Evolutionary conservation across 2,329 filamentous ascomycete species (phyloP).

Genomic region (Cladosporium sp.): DNA sequence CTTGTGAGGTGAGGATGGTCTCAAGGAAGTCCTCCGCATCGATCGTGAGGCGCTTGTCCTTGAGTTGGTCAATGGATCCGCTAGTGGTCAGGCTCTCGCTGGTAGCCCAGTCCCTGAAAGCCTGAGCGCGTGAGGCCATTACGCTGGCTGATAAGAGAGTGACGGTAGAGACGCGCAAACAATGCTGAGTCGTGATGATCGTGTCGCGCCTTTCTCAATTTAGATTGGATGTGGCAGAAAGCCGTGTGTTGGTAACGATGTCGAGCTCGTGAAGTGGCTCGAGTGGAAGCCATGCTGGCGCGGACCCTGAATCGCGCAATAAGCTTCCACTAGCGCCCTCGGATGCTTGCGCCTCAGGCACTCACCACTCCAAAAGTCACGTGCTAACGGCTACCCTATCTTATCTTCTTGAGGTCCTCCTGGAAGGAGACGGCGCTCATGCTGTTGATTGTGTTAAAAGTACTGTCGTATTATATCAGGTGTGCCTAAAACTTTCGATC

Average conservation of each 20-base stretch:
- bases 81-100: constrained; percentile 52
- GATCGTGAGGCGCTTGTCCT: constrained; percentile 75
- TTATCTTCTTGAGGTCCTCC: too few relatives aligned
- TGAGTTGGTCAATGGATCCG: constrained; percentile 68
- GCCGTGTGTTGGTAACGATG: neutral
- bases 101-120: constrained; percentile 50
- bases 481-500: too few relatives aligned
- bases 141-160: neutral
- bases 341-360: neutral
- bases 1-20: constrained; percentile 69
- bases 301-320: neutral
- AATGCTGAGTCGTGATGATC: neutral
- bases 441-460: neutral
- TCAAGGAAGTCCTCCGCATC: constrained; percentile 89
- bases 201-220: neutral
- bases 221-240: neutral
- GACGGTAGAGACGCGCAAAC: neutral
- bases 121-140: constrained; percentile 20
- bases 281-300: neutral
- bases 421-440: neutral
- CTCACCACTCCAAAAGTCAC: neutral
- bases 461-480: neutral
- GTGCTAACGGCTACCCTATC: neutral
- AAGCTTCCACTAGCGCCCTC: constrained; percentile 3
- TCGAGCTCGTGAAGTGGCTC: constrained; percentile 2